Conservation (phyloP, 306 rosid genomes). For the Cicer cuneatum region DNA sequence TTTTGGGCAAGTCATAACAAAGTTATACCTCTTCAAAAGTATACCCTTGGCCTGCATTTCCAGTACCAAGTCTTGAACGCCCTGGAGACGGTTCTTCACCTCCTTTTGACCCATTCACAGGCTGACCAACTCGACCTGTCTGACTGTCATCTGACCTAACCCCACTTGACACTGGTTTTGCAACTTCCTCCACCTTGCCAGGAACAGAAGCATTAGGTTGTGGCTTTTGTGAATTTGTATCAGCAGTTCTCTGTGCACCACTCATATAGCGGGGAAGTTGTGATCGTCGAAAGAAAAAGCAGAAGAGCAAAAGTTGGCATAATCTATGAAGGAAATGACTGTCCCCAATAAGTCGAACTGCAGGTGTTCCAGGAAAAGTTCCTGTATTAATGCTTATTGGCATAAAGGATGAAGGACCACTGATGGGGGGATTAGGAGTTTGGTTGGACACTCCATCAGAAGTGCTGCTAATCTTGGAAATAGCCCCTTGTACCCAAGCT, state of each 20-base stretch:
- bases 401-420: slow-evolving; percentile 86
- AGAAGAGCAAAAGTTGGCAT: slow-evolving; percentile 93
- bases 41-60: slow-evolving; percentile 98
- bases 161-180: slow-evolving; percentile 62
- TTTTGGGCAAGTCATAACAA: slow-evolving; percentile 7
- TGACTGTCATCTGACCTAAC: slow-evolving; percentile 77
- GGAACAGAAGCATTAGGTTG: slow-evolving; percentile 65
- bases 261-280: slow-evolving; percentile 71
- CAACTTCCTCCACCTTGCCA: slow-evolving; percentile 78
- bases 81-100: slow-evolving; percentile 76
- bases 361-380: slow-evolving; percentile 98
- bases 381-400: slow-evolving; percentile 94
- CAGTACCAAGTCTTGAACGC: slow-evolving; percentile 82
- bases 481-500: slow-evolving; percentile 96
- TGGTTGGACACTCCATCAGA: slow-evolving; percentile 77
- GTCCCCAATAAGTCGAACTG: slow-evolving; percentile 94
- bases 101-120: slow-evolving; percentile 70
- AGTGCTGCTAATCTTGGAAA: slow-evolving; percentile 90
- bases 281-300: slow-evolving; percentile 89
- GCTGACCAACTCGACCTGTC: slow-evolving; percentile 66
- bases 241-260: slow-evolving; percentile 64
- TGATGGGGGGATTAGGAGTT: slow-evolving; percentile 72
- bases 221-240: slow-evolving; percentile 70
- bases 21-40: slow-evolving; percentile 83
- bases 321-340: slow-evolving; percentile 94